Base-by-base conservation (phyloP, 352 stramenopile species). In the Pythium oligandrum region DNA sequence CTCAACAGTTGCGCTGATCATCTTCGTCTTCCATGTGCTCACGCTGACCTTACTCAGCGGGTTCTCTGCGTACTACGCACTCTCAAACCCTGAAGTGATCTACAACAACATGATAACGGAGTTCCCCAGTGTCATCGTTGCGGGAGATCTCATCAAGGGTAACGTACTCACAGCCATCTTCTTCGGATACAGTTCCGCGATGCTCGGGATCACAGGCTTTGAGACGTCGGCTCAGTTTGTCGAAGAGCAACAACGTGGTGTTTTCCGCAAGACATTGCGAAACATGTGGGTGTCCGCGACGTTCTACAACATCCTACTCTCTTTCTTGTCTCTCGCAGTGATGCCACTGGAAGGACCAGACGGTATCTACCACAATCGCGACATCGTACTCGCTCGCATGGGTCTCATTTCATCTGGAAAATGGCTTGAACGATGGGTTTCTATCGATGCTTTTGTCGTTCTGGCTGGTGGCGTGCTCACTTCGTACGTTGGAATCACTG, bases 201-300 rank as follows among this genome's bases (percentile, higher is more conserved):
- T 96, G 73, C 68, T 96, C 8, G 83, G 86, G 45, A 75, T 94
- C 57, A 87, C 71, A 10, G 86, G 86, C 36, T 96, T 96, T 59
- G 86, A 96, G 70, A 90, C 70, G 1, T 84, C 71, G 44, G 77
- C 78, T 6, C 79, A 94, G 57, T 93, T 93, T 68, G 79, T 96
- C 32, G 82, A 96, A 63, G 70, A 90, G 58, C 81, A 93, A 55
- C 54, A 75, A 40, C 64, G 66, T 3, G 78, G 83, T 1, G 81
- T 93, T 12, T 95, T 94, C 56, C 53, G 63, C 55, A 69, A 72
- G 51, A 75, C 69, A 38, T 43, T 78, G 37, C 66, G 66, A 32
- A 86, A 86, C 59, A 90, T 93, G 82, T 91, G 79, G 79, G 39
- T 66, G 12, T 75, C 68, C n/a, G 78, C 86, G 11, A 70, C 79